These are phyloP conservation scores for Puccinellia tenuiflora DNA, from an alignment of 176 grass and related monocot genomes.

Conservation along the genomic window DNA sequence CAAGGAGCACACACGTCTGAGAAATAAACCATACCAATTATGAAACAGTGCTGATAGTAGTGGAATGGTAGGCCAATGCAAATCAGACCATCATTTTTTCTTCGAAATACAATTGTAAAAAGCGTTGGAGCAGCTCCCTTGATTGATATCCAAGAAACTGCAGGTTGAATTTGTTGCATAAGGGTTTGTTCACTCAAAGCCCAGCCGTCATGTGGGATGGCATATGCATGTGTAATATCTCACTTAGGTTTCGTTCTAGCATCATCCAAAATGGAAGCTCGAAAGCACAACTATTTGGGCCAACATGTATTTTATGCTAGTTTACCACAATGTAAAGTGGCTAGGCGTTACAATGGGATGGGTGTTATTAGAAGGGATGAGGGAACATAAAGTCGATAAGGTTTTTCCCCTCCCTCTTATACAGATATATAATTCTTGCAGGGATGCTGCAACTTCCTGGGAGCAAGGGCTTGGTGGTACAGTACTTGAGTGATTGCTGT, in stretches of 20 bases:
- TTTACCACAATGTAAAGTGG: not conserved
- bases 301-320: not conserved
- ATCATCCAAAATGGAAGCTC: not conserved
- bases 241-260: not conserved
- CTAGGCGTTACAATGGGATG: not conserved
- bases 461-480: conserved; percentile 50
- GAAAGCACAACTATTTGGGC: not conserved
- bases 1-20: not conserved
- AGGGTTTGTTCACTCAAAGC: not conserved
- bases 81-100: not conserved
- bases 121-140: not conserved
- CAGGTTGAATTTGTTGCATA: not conserved
- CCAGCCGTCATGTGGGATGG: not conserved
- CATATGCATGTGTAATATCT: not conserved
- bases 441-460: conserved; percentile 55
- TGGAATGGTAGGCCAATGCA: not conserved
- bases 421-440: conserved; percentile 75
- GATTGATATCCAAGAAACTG: not conserved
- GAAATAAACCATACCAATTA: not conserved
- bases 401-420: conserved; percentile 82
- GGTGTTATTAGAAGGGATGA: not conserved
- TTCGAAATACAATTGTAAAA: not conserved
- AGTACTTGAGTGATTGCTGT: conserved; percentile 35
- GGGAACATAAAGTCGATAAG: conserved; percentile 41
- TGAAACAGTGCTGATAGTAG: not conserved